A percentile compares a stretch with the other conserved stretches of the same genome.
Evolutionary conservation across 2,329 filamentous ascomycete species (phyloP).

Genomic region (Sporothrix protearum): DNA sequence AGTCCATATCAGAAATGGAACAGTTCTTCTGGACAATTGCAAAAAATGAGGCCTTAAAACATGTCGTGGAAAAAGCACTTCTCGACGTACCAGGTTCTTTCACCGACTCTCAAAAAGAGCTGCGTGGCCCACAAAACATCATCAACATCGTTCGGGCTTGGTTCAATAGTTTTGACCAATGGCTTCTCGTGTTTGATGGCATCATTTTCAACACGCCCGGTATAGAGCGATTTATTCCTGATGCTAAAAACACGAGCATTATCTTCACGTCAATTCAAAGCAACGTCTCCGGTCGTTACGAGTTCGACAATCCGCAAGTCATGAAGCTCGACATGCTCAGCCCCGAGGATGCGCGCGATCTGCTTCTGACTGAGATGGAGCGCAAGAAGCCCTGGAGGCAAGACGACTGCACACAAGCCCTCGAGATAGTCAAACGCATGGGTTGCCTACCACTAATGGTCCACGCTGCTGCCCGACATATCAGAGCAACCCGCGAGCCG

Average conservation of each 20-base stretch:
- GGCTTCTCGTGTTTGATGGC: slow-evolving; percentile 66
- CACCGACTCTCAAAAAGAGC: slow-evolving; percentile 25
- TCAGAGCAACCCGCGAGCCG: slow-evolving; percentile 59
- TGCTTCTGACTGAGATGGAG: slow-evolving; percentile 61
- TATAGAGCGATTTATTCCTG: slow-evolving; percentile 61
- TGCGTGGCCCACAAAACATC: slow-evolving; percentile 44
- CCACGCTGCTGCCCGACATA: slow-evolving; percentile 60
- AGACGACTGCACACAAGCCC: slow-evolving; percentile 54
- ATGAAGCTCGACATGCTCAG: slow-evolving; percentile 55
- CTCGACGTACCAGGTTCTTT: slow-evolving; percentile 31
- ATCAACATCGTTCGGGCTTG: slow-evolving; percentile 58
- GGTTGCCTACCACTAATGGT: slow-evolving; percentile 65
- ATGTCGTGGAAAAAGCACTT: slow-evolving; percentile 37
- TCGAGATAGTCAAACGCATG: slow-evolving; percentile 61
- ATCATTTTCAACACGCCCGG: slow-evolving; percentile 58
- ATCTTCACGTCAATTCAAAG: slow-evolving; percentile 66
- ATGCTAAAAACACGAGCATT: slow-evolving; percentile 58
- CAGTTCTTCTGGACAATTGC: slow-evolving; percentile 65
- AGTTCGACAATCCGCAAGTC: slow-evolving; percentile 56
- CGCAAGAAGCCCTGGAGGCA: slow-evolving; percentile 52
- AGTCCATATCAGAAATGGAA: slow-evolving; percentile 54
- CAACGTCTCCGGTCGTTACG: slow-evolving; percentile 52
- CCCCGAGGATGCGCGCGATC: slow-evolving; percentile 54
- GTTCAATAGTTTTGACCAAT: slow-evolving; percentile 59
- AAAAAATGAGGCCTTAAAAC: slow-evolving; percentile 50